Evolutionary conservation across 2,329 filamentous ascomycete species (phyloP).

Genomic region (Shiraia bambusicola): DNA sequence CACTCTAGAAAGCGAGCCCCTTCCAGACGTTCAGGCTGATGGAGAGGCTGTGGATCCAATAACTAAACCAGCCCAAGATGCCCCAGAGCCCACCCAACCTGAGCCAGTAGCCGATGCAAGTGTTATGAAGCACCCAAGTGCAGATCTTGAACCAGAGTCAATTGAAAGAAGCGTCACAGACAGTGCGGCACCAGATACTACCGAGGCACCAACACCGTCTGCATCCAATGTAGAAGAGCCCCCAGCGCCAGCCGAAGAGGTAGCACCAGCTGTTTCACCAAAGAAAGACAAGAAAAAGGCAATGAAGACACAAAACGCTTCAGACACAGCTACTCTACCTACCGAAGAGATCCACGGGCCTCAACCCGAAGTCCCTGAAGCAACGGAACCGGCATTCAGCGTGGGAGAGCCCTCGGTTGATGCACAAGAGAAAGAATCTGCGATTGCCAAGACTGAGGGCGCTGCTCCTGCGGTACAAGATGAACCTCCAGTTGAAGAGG

Average conservation of each 20-base stretch:
- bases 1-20: constrained; percentile 6
- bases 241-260: constrained; percentile 4
- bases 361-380: constrained; percentile 2
- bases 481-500: constrained; percentile 4
- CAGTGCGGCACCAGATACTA: background rate
- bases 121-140: background rate
- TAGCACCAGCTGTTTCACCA: constrained; percentile 6
- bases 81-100: background rate
- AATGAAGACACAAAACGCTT: constrained; percentile 30
- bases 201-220: constrained; percentile 1
- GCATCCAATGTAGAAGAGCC: background rate
- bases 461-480: constrained; percentile 8
- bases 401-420: background rate
- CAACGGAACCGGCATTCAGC: background rate
- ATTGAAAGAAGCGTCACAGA: background rate
- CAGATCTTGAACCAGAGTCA: background rate
- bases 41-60: background rate
- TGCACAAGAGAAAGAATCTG: constrained; percentile 3
- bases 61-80: too few relatives aligned
- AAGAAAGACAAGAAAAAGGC: constrained; percentile 36
- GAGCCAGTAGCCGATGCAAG: background rate
- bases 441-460: constrained; percentile 2
- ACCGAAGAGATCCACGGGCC: constrained; percentile 7
- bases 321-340: constrained; percentile 14
- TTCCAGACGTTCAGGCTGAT: background rate